phyloP scores from a whole-genome alignment of 345 rosid species.

The Populus davidiana region DNA sequence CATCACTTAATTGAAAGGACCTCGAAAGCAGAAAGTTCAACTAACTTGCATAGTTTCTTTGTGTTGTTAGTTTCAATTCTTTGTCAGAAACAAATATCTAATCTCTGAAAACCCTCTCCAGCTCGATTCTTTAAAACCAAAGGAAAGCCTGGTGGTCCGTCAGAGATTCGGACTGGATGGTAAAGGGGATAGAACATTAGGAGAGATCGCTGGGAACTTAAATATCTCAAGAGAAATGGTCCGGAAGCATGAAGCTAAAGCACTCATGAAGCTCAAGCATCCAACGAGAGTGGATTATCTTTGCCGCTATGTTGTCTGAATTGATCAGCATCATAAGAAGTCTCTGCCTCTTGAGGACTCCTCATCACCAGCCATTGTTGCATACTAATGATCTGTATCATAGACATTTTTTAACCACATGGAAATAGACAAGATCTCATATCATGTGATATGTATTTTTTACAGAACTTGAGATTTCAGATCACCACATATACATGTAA shows the following conservation, averaged over 20 bases:
- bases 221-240: constrained; percentile 98
- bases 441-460: constrained; percentile 15
- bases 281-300: constrained; percentile 85
- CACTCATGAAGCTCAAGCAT: constrained; percentile 94
- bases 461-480: constrained; percentile 5
- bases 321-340: not conserved
- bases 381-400: constrained; percentile 26
- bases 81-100: not conserved
- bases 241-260: constrained; percentile 92
- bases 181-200: constrained; percentile 85
- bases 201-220: constrained; percentile 89
- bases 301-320: constrained; percentile 62
- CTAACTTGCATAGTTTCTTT: not conserved
- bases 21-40: not conserved
- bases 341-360: not conserved
- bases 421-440: constrained; percentile 15
- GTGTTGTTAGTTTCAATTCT: not conserved
- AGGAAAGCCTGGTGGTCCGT: constrained; percentile 90
- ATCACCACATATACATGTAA: constrained; percentile 6
- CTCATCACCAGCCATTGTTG: not conserved
- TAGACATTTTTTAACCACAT: constrained; percentile 20
- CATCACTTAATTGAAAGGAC: not conserved
- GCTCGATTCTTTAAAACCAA: constrained; percentile 90
- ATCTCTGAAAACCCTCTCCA: constrained; percentile 23
- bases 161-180: constrained; percentile 95